A percentile compares a stretch with the other conserved stretches of the same genome.
These are phyloP conservation scores for Flueggea neowawraea DNA, from an alignment of 441 rosid genomes.

Conservation along the genomic window DNA sequence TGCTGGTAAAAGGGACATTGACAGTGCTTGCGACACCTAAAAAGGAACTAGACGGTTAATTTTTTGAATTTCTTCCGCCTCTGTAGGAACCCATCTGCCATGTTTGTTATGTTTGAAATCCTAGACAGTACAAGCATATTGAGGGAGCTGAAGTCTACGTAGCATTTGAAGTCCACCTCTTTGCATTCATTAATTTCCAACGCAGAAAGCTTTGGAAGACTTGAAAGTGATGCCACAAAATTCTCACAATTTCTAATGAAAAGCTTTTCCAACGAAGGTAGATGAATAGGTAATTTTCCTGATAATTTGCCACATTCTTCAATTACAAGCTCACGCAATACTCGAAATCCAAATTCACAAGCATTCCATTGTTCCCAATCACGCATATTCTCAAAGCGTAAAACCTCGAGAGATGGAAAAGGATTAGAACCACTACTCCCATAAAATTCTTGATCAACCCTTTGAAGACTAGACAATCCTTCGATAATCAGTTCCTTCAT, in stretches of 20 bases:
- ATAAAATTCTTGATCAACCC: neutral
- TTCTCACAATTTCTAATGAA: neutral
- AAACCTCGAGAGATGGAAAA: neutral
- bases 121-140: neutral
- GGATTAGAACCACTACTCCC: constrained; percentile 1
- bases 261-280: constrained; percentile 4
- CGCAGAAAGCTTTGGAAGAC: neutral
- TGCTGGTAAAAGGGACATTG: no score
- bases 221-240: neutral
- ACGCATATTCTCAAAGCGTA: neutral
- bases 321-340: constrained; percentile 4
- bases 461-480: neutral
- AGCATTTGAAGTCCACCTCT: neutral
- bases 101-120: neutral
- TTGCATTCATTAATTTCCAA: neutral
- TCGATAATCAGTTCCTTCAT: neutral
- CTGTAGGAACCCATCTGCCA: neutral
- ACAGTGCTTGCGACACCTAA: no score
- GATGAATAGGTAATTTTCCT: neutral
- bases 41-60: neutral
- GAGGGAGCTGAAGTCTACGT: neutral
- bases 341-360: neutral
- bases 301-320: neutral
- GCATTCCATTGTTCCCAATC: neutral
- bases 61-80: neutral